Evolutionary conservation across 495 filamentous ascomycete species (phyloP).

Genomic region (Aspergillus funiculosus): DNA sequence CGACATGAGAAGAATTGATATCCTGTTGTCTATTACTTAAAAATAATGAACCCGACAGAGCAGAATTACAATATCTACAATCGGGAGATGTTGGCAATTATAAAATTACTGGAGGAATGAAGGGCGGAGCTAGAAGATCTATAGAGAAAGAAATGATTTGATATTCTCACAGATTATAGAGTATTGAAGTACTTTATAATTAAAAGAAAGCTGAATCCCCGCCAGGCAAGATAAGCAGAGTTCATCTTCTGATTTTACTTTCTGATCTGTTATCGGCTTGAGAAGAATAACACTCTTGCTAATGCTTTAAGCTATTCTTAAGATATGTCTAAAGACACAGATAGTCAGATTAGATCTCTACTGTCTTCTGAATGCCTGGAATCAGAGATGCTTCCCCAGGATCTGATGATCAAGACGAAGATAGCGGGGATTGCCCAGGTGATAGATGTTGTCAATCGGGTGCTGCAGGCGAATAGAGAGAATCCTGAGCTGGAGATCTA

Average conservation of each 20-base stretch:
- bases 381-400: not conserved
- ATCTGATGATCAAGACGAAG: no score
- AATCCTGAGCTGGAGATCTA: no score
- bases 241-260: conserved; percentile 10
- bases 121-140: conserved; percentile 20
- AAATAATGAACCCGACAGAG: conserved; percentile 22
- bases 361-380: not conserved
- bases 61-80: conserved; percentile 32
- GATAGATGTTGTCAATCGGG: no score
- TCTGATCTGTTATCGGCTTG: conserved; percentile 6
- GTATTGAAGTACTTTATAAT: conserved; percentile 26
- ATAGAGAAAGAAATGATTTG: not conserved
- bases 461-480: no score
- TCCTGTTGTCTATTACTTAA: conserved; percentile 23
- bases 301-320: not conserved
- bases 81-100: conserved; percentile 26
- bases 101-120: conserved; percentile 25
- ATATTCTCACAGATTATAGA: conserved; percentile 15
- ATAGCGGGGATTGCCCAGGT: no score
- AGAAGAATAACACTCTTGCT: not conserved
- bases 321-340: not conserved
- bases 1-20: not conserved
- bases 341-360: not conserved
- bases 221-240: not conserved
- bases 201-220: conserved; percentile 11